phyloP scores from a whole-genome alignment of 768 basidiomycete genomes.

The Neoboletus subvelutipes region DNA sequence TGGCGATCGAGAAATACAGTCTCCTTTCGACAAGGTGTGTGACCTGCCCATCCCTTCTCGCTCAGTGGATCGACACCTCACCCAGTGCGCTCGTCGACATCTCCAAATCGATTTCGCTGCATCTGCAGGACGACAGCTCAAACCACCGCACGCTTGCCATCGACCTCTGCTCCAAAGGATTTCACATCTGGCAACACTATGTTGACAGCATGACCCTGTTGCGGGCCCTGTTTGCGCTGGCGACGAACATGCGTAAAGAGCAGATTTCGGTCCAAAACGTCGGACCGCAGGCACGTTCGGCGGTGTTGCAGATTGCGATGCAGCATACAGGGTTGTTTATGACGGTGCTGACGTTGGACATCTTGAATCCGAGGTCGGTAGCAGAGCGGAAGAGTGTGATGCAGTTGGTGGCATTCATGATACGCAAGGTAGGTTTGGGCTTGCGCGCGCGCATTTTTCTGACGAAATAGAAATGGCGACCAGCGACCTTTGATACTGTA shows the following conservation, averaged over 20 bases:
- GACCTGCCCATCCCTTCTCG: background rate
- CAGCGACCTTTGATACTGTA: constrained; percentile 85
- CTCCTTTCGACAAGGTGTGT: constrained; percentile 69
- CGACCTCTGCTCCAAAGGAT: constrained; percentile 89
- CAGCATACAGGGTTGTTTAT: constrained; percentile 88
- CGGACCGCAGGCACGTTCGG: constrained; percentile 74
- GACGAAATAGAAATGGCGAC: background rate
- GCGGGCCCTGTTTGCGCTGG: constrained; percentile 77
- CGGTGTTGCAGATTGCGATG: constrained; percentile 82
- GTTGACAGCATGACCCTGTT: constrained; percentile 88
- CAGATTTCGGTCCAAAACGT: constrained; percentile 64
- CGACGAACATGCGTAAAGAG: constrained; percentile 73
- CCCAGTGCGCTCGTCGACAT: constrained; percentile 77
- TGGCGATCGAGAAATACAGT: constrained; percentile 78
- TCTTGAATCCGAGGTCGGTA: constrained; percentile 70
- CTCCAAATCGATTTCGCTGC: constrained; percentile 76
- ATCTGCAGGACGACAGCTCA: constrained; percentile 71
- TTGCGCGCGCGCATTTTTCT: too few species aligned
- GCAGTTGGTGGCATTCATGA: constrained; percentile 91
- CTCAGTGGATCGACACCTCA: background rate
- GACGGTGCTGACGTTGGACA: constrained; percentile 89
- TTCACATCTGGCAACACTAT: constrained; percentile 93
- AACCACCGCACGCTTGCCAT: constrained; percentile 72
- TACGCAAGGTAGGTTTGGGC: constrained; percentile 65
- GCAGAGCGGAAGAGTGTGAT: constrained; percentile 85